Base-by-base conservation (phyloP, 2,329 filamentous ascomycete species). In the Claviceps fusiformis region DNA sequence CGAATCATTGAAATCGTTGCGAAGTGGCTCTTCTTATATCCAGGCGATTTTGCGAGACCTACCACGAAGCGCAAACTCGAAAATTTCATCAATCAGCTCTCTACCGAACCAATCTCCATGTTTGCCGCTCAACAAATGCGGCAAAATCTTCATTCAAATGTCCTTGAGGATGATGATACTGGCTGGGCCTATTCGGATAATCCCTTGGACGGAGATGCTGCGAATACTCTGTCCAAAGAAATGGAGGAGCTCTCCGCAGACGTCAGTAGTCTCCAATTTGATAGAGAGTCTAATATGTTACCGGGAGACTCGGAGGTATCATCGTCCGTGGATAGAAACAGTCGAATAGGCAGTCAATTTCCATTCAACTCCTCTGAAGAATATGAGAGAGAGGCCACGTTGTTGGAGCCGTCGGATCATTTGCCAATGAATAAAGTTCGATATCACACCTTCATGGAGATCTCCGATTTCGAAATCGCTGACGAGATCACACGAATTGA, bases 401-500 rank as follows among this genome's bases (percentile, higher is more conserved):
- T 76, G 2, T 77, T 96, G 63, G 80, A 87, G 50, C 84, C 92
- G 0, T 80, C 80, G 45, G 81, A 83, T 0, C 82, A 79, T 43
- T 74, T 86, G 54, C 79, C 83, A 1, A 78, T 95, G 58, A 87
- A 84, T 61, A 97, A 97, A 68, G 76, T 85, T 46, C 87, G 93
- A 57, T 98, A 93, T 76, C 89, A 91, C 61, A 82, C 86, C 53
- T 87, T 97, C 61, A 95, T 97, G 85, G 87, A 88, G 41, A 85
- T 86, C 29, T 78, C 87, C 1, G 86, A 95, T 54, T 88, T 95
- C 58, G 82, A 89, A 51, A 85, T 97, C 61, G 92, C 92, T 17
- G 85, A 86, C 57, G 93, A 98, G 69, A 79, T 98, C 64, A 97
- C 93, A 4, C 80, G 92, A 58, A 95, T 98, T 55, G 93, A 98